Evolutionary conservation across 768 basidiomycete species (phyloP), one percentile per base, ranked within the genome.

Genomic region (Saitozyma podzolica): DNA sequence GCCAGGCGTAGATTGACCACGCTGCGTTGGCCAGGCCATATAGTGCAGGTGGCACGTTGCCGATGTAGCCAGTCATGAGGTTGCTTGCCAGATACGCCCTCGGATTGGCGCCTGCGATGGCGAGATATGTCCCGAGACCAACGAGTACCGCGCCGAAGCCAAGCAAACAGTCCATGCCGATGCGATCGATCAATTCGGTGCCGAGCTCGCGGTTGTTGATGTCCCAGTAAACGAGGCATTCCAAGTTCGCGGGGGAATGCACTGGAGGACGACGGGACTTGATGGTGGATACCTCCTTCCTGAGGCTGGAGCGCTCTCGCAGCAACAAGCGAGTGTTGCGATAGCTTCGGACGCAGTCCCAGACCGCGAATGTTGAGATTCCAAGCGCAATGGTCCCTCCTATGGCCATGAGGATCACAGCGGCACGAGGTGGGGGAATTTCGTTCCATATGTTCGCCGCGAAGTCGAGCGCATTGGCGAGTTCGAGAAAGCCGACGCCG

Each of bases 161-260:
- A 3, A 48, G 47, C 14, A 48, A 17, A 3, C 14, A 48, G 47
- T 48, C 47, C 47, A 48, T 48, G 14, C 14, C 14, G 47, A 48
- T 14, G 19, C 47, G 47, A 48, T 48, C 47, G 14, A 48, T 48
- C 17, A 17, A 14, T 6, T 48, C 47, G 14, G 19, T 17, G 14
- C 47, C 47, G 14, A 48, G 47, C 17, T 48, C 47, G 19, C 47
- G 47, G 47, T 14, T 48, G 47, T 48, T 48, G 47, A 48, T 48
- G 47, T 48, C 47, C 17, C 14, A 48, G 47, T 48, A 48, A 6
- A 17, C 17, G 47, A 48, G 47, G 47, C 14, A 17, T 14, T 14
- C 14, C 47, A 17, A 14, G 47, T 14, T 14, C 17, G 47, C 14
- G 2, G 6, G 19, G 19, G 14, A 14, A 6, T 48, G 47, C 17